Conservation (phyloP, 306 rosid genomes). For the Vigna mungo region DNA sequence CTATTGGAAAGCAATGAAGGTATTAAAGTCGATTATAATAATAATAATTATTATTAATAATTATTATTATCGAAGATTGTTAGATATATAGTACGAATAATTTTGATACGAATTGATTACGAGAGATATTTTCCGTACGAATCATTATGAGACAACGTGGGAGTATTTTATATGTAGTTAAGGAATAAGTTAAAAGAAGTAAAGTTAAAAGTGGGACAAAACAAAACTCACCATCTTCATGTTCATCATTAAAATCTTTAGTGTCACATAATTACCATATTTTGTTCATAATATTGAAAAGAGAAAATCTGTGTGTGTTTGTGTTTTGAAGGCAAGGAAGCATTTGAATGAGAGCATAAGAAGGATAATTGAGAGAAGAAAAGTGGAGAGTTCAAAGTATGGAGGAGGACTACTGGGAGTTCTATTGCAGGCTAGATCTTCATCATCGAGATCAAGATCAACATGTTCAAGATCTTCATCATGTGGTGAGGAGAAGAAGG, state of each 20-base stretch:
- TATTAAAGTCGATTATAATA: neutral
- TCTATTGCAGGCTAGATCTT: conserved; percentile 47
- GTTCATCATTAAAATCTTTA: too few relatives aligned
- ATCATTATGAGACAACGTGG: conserved; percentile 30
- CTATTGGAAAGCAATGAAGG: conserved; percentile 81
- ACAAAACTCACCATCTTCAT: neutral
- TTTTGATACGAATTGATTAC: conserved; percentile 26
- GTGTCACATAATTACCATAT: too few relatives aligned
- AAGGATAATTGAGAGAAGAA: conserved; percentile 67
- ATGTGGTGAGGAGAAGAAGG: conserved; percentile 7
- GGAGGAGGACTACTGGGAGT: conserved; percentile 70
- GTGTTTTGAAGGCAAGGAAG: conserved; percentile 82
- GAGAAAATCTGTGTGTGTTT: too few relatives aligned
- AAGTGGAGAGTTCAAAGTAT: conserved; percentile 41
- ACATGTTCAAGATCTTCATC: too few relatives aligned
- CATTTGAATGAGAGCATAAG: conserved; percentile 62
- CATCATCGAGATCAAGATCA: too few relatives aligned
- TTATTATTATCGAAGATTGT: neutral
- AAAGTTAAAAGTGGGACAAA: neutral
- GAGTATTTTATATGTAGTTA: neutral
- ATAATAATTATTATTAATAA: too few relatives aligned
- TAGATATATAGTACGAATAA: neutral
- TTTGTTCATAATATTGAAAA: too few relatives aligned
- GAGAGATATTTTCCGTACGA: conserved; percentile 30
- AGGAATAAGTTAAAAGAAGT: neutral